Base-by-base conservation (phyloP, 805 yeast genomes). In the Komagataella kurtzmanii region DNA sequence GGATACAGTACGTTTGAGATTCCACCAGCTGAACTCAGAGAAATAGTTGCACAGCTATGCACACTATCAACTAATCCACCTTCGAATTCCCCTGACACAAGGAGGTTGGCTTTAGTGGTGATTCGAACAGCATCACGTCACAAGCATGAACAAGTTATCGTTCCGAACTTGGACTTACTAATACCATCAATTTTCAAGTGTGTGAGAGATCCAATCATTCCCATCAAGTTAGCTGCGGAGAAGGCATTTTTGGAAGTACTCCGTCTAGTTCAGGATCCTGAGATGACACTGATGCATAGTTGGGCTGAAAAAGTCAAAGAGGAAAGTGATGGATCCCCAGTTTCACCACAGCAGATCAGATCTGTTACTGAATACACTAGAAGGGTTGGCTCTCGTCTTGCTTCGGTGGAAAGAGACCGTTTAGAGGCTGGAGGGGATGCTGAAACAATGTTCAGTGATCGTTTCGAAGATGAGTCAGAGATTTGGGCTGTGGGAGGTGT, bases 211-310 rank as follows among this genome's bases (percentile, higher is more conserved):
- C 75, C 82, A n/a, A 73, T 87, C 49, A 88, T 91, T 60, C 97
- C 99, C 3, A 83, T 91, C 58, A 90, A 89, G 61, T 73, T 91
- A 55, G 97, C 97, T 1, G 96, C 96, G 6, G 99, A 91, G 65
- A 88, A 88, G 69, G 89, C 95, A 0, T 89, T 77, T 64, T 64
- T 90, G 57, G 79, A 87, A 1, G 62, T 88, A 17, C 84, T 89
- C 66, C 72, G 76, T 49, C 70, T 91, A 58, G 83, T 86, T 36
- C 87, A 83, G 24, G 96, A 85, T 55, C 76, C 69, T 7, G 69
- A 72, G 18, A 63, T 76, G 68, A 65, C 55, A 1, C 62, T 66
- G 23, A 88, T 87, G 69, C 76, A 75, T 51, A 59, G 59, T 8
- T 91, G 97, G 97, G 76, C 85, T 52, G 68, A 62, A 2, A 58